Base-by-base conservation (phyloP, 2,329 filamentous ascomycete genomes). In the Stemphylium lycopersici region DNA sequence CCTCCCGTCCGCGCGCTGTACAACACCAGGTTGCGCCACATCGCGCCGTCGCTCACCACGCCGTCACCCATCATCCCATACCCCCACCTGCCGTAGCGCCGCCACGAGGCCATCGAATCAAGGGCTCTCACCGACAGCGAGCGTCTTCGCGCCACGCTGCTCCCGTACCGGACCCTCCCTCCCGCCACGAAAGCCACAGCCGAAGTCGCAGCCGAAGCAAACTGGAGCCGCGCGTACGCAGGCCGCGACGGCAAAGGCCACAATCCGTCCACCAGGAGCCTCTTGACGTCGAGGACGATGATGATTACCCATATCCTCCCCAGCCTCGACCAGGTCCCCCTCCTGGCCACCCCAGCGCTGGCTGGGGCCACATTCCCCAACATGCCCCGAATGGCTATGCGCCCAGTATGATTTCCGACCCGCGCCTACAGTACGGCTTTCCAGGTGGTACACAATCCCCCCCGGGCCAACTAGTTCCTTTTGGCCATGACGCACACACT, bases 241-340 rank as follows among this genome's bases (percentile, higher is more conserved):
- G 67, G 53, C 63, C 61, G 50, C 68, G 71, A 42, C 68, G 70
- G 59, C 64, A 58, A 59, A 69, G 70, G 64, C 67, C 63, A 50
- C 68, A 65, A 57, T 74, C 73, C 63, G 65, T 61, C 62, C 73
- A 76, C 56, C 70, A 76, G 52, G 75, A 77, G 66, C 75, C 69
- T 57, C 69, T 79, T 71, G 78, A 78, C 47, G 70, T 79, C 73
- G 78, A 78, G 44, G 72, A 67, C 41, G 70, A 73, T 54, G 78
- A 80, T 69, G 78, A 80, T 59, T 79, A 80, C 62, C 76, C 75
- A 15, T 71, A 75, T 68, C 67, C 65, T 42, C 47, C 59, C 12
- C 62, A 71, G 55, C 53, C 70, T 55, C 63, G 61, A 36, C 55
- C 58, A 29, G 65, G 58, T 24, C 70, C 64, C 11, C 68, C 69